A percentile compares a stretch with the other conserved stretches of the same genome.
Evolutionary conservation across 106 monocot species (phyloP).

Genomic region (Xerophyta viscosa): DNA sequence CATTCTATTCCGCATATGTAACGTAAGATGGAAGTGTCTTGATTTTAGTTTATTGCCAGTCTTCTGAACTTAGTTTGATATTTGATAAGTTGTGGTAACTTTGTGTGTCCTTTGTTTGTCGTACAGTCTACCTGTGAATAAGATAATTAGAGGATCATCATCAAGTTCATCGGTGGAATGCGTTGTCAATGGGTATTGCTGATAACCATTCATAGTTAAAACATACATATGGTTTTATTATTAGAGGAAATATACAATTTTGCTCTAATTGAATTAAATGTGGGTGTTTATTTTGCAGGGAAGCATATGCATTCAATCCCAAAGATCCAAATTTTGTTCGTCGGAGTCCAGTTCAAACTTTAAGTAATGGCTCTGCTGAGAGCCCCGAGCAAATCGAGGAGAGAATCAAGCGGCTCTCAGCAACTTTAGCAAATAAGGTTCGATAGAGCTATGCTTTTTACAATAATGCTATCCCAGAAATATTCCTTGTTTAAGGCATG

Average conservation of each 20-base stretch:
- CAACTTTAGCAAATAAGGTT: slow-evolving; percentile 55
- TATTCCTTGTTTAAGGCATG: too few relatives aligned
- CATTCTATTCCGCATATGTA: too few relatives aligned
- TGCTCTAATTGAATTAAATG: background rate
- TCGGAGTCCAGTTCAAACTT: slow-evolving; percentile 4
- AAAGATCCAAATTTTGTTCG: slow-evolving; percentile 29
- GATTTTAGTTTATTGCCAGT: too few relatives aligned
- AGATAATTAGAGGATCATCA: slow-evolving; percentile 11
- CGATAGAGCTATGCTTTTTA: too few relatives aligned
- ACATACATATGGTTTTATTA: background rate
- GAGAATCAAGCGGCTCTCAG: slow-evolving; percentile 53
- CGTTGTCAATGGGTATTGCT: slow-evolving; percentile 28
- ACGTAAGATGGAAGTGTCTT: too few relatives aligned
- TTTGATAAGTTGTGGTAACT: too few relatives aligned
- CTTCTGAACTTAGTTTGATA: too few relatives aligned
- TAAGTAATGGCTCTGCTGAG: slow-evolving; percentile 8
- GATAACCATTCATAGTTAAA: background rate
- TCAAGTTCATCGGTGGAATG: slow-evolving; percentile 15
- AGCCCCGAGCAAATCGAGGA: slow-evolving; percentile 46
- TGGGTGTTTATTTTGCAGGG: slow-evolving; percentile 27
- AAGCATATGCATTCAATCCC: slow-evolving; percentile 51
- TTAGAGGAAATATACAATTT: too few relatives aligned
- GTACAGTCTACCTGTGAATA: slow-evolving; percentile 22
- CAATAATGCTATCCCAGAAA: too few relatives aligned
- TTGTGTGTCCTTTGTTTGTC: background rate